Conservation (phyloP, 176 grass and related monocot species). For the Puccinellia tenuiflora region DNA sequence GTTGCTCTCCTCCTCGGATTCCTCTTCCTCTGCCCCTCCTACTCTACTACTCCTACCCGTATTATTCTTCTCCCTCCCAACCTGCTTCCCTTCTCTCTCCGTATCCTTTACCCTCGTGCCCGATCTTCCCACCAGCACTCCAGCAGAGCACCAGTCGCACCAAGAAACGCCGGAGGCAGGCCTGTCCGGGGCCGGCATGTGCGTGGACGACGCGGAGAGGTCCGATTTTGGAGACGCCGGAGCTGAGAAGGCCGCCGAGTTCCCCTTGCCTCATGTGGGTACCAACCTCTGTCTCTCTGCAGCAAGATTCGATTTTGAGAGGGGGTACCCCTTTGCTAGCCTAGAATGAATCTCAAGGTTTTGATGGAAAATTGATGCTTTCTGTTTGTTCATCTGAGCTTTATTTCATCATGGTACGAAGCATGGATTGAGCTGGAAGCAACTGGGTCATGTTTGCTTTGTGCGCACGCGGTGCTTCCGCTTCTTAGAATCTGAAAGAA, state of each 20-base stretch:
- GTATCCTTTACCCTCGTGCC: not conserved
- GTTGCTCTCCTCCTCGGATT: constrained; percentile 48
- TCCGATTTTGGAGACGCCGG: constrained; percentile 27
- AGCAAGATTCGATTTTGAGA: not conserved
- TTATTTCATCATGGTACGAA: not conserved
- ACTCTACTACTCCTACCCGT: not conserved
- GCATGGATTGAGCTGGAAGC: constrained; percentile 13
- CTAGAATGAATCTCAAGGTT: not conserved
- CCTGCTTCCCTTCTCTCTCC: constrained; percentile 1
- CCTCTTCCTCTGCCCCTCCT: constrained; percentile 15
- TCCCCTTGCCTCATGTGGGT: constrained; percentile 40
- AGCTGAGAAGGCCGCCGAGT: constrained; percentile 30
- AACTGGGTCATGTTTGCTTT: not conserved
- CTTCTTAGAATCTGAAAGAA: not conserved
- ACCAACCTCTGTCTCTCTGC: not conserved
- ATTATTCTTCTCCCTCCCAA: constrained; percentile 18
- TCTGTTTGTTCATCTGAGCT: not conserved
- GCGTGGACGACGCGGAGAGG: constrained; percentile 46
- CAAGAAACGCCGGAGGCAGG: constrained; percentile 12
- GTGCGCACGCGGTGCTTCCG: not conserved
- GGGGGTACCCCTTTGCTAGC: not conserved
- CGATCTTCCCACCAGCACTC: not conserved
- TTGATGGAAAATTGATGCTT: not conserved
- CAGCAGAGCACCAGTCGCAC: constrained; percentile 10
- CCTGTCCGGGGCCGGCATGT: constrained; percentile 35